Conservation (phyloP, 805 yeast species). For the Debaryomyces prosopidis region DNA sequence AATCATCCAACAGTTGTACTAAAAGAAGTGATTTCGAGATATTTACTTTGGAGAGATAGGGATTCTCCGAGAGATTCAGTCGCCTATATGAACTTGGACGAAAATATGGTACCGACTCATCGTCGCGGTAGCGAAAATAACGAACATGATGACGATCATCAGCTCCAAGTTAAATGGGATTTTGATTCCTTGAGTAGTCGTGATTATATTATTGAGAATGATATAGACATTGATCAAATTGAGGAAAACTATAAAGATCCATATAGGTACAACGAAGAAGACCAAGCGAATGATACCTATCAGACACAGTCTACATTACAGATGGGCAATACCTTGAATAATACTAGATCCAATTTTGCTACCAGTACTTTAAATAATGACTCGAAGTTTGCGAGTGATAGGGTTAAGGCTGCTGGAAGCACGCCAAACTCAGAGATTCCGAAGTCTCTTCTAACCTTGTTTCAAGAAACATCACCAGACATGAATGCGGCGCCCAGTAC, state of each 20-base stretch:
- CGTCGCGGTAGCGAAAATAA: constrained; percentile 7
- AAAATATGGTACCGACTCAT: constrained; percentile 5
- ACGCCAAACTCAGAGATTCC: constrained; percentile 53
- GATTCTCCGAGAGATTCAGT: constrained; percentile 55
- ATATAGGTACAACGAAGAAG: constrained; percentile 10
- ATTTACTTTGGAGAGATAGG: constrained; percentile 74
- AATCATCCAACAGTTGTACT: constrained; percentile 59
- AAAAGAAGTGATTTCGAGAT: constrained; percentile 73
- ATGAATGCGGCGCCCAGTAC: constrained; percentile 2
- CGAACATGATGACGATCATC: constrained; percentile 13
- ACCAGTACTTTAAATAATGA: constrained; percentile 11
- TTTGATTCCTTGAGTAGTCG: constrained; percentile 77
- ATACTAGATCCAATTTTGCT: constrained; percentile 13
- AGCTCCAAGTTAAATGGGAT: constrained; percentile 74
- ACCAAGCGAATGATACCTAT: constrained; percentile 17
- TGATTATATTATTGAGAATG: constrained; percentile 73
- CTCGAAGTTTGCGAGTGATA: not conserved
- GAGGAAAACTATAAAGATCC: constrained; percentile 28
- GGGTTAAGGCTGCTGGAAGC: not conserved
- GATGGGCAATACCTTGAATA: constrained; percentile 12
- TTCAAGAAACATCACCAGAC: constrained; percentile 38
- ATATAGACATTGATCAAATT: constrained; percentile 45
- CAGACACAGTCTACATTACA: constrained; percentile 31
- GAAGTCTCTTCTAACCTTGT: constrained; percentile 66
- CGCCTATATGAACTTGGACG: constrained; percentile 22